A percentile compares a stretch with the other conserved stretches of the same genome.
Evolutionary conservation across 2,329 filamentous ascomycete species (phyloP).

Genomic region (Claviceps pusilla): DNA sequence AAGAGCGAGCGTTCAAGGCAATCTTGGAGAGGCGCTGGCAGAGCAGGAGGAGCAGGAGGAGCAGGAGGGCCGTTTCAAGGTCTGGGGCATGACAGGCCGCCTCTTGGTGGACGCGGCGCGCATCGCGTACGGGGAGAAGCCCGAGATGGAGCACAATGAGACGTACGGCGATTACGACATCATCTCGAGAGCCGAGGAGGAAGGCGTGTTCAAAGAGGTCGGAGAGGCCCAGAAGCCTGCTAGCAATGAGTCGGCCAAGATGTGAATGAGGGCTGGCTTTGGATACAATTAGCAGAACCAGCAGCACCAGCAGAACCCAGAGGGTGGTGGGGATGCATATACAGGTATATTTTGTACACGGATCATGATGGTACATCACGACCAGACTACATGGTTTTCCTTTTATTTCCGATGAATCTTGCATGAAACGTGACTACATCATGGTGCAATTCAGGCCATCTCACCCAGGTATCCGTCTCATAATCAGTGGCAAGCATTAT

Average conservation of each 20-base stretch:
- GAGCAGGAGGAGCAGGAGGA: conserved; percentile 27
- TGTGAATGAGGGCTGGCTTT: conserved; percentile 9
- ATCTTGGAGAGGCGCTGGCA: conserved; percentile 25
- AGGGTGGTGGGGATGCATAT: not conserved
- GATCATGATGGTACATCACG: not conserved
- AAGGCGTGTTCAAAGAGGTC: conserved; percentile 32
- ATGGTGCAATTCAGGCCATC: not conserved
- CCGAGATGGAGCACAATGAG: conserved; percentile 61
- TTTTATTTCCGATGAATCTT: not conserved
- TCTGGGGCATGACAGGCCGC: conserved; percentile 89
- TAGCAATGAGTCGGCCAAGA: conserved; percentile 17
- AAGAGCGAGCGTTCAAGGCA: conserved; percentile 26
- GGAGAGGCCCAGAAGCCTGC: conserved; percentile 15
- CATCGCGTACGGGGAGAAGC: conserved; percentile 67
- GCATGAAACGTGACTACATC: not conserved
- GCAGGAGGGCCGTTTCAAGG: conserved; percentile 51
- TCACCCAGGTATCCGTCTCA: too few relatives aligned
- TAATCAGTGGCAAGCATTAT: conserved; percentile 74
- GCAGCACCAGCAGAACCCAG: not conserved
- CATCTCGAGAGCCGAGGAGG: conserved; percentile 29
- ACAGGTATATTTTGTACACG: not conserved
- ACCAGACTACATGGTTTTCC: not conserved
- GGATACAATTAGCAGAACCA: not conserved
- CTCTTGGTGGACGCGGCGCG: conserved; percentile 80
- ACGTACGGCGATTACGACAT: conserved; percentile 38